Percentiles rank a stretch among this genome's conserved stretches.
phyloP scores from a whole-genome alignment of 306 rosid species.

The Alnus rubra region DNA sequence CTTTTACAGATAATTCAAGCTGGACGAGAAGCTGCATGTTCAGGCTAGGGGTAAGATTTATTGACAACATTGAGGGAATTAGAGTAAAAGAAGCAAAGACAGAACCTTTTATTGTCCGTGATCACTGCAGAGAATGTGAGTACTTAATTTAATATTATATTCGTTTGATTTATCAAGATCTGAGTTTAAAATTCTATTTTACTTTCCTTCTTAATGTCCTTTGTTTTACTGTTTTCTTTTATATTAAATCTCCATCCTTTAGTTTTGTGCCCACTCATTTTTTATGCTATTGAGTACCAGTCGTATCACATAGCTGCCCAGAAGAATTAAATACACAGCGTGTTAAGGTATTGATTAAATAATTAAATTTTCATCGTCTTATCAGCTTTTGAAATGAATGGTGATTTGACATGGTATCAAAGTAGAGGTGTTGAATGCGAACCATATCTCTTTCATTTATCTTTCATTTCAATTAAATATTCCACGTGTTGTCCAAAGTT shows the following conservation, averaged over 20 bases:
- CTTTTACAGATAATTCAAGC: constrained; percentile 95
- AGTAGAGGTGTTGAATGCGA: too few species aligned
- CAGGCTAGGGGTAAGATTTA: constrained; percentile 87
- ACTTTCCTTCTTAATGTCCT: neutral
- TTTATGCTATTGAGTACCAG: neutral
- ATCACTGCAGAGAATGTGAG: constrained; percentile 98
- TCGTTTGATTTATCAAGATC: constrained; percentile 24
- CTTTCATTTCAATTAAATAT: too few species aligned
- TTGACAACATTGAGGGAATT: constrained; percentile 64
- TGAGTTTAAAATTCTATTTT: constrained; percentile 17
- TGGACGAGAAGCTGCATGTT: constrained; percentile 98
- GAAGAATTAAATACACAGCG: too few species aligned
- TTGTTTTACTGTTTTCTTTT: neutral
- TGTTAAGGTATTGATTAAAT: too few species aligned
- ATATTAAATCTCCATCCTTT: neutral
- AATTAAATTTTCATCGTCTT: too few species aligned
- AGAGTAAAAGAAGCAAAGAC: constrained; percentile 87
- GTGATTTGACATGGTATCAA: too few species aligned
- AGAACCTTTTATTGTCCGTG: constrained; percentile 71
- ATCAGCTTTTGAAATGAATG: too few species aligned
- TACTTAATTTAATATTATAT: constrained; percentile 29
- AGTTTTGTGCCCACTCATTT: neutral
- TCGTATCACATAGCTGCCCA: neutral
- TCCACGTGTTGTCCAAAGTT: neutral
- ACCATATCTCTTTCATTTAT: too few species aligned